phyloP scores from a whole-genome alignment of 176 grass and related monocot species.

The Oryza glaberrima region DNA sequence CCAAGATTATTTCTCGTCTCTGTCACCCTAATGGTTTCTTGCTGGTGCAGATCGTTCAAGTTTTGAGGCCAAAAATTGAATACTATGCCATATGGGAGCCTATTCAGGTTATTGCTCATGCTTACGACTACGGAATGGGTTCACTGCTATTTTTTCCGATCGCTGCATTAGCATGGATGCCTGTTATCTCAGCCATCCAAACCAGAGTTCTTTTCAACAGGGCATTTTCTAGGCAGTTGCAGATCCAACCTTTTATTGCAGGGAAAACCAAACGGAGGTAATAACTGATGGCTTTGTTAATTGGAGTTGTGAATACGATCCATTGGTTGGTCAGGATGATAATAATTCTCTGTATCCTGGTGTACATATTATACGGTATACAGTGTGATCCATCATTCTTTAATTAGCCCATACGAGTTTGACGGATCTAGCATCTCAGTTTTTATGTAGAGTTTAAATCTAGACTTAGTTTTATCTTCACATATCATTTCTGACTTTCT shows the following conservation, averaged over 20 bases:
- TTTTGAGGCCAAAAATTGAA: constrained; percentile 81
- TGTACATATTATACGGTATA: constrained; percentile 35
- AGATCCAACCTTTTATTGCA: constrained; percentile 84
- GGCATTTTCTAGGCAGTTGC: constrained; percentile 73
- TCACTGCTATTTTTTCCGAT: constrained; percentile 79
- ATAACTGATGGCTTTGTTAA: constrained; percentile 41
- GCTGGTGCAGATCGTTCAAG: constrained; percentile 71
- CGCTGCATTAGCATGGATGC: constrained; percentile 84
- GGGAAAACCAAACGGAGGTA: constrained; percentile 79
- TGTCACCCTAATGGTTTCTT: background rate
- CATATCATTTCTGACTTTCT: background rate
- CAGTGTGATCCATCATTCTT: constrained; percentile 43
- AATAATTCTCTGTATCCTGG: constrained; percentile 2
- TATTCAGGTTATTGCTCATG: constrained; percentile 85
- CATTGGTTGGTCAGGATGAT: constrained; percentile 34
- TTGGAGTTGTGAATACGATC: constrained; percentile 45
- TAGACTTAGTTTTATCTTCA: constrained; percentile 15
- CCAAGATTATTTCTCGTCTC: background rate
- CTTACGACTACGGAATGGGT: constrained; percentile 93
- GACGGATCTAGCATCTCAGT: constrained; percentile 7
- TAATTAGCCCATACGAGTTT: background rate
- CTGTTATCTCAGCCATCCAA: constrained; percentile 88
- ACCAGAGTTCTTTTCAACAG: constrained; percentile 95
- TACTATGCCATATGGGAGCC: constrained; percentile 77
- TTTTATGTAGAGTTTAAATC: background rate